Evolutionary conservation across 176 grass and related monocot species (phyloP).

Genomic region (Juncus inflexus): DNA sequence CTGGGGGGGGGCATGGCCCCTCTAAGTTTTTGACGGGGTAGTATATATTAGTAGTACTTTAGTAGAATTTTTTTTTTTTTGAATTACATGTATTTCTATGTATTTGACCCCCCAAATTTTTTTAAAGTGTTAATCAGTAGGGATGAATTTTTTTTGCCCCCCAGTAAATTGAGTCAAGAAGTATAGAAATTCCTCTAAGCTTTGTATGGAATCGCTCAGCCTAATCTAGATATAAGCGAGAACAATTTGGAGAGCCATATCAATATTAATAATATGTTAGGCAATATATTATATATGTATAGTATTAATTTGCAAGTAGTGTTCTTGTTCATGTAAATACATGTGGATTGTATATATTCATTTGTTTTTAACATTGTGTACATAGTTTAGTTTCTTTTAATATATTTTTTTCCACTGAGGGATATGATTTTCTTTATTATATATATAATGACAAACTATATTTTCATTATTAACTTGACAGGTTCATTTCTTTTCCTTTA

Average conservation of each 20-base stretch:
- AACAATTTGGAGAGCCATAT: conserved; percentile 26
- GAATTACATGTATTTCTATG: too few species aligned
- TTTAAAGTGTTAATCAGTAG: too few species aligned
- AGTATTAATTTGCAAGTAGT: conserved; percentile 48
- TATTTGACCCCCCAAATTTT: too few species aligned
- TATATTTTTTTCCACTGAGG: conserved; percentile 17
- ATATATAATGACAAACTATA: too few species aligned
- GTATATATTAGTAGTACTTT: too few species aligned
- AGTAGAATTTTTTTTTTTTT: too few species aligned
- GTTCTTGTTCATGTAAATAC: conserved; percentile 33
- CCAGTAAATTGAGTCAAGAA: too few species aligned
- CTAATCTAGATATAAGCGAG: conserved; percentile 73
- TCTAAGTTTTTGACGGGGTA: too few species aligned
- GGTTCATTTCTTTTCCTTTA: neutral
- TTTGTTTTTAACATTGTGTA: conserved; percentile 27
- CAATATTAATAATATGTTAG: conserved; percentile 37
- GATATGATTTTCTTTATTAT: conserved; percentile 15
- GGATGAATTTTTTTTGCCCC: too few species aligned
- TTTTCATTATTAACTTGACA: too few species aligned
- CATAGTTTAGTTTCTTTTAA: conserved; percentile 29
- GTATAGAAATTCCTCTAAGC: too few species aligned
- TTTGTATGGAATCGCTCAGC: conserved; percentile 61
- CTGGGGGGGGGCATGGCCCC: too few species aligned
- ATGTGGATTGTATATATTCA: conserved; percentile 30
- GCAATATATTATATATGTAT: conserved; percentile 59